Evolutionary conservation across 768 basidiomycete genomes (phyloP).

Genomic region (Termitomyces eurrhizus): DNA sequence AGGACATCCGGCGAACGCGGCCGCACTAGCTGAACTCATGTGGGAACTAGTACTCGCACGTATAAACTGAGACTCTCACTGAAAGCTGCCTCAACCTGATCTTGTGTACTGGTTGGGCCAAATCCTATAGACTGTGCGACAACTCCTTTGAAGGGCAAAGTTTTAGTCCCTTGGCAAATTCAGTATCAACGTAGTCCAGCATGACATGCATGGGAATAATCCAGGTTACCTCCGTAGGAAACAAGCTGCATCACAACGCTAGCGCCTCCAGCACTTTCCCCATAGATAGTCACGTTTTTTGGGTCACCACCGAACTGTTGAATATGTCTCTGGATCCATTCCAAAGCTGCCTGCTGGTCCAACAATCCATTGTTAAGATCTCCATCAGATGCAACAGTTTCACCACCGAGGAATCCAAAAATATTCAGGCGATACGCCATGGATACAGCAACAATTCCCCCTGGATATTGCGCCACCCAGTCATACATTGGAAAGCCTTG

Average conservation of each 20-base stretch:
- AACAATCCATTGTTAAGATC: slow-evolving; percentile 35
- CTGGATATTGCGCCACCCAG: slow-evolving; percentile 39
- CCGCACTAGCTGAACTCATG: not conserved
- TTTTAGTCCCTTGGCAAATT: slow-evolving; percentile 14
- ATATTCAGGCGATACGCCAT: slow-evolving; percentile 28
- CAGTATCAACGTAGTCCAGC: not conserved
- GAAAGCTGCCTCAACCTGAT: slow-evolving; percentile 26
- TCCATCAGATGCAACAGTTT: slow-evolving; percentile 30
- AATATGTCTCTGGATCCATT: slow-evolving; percentile 39
- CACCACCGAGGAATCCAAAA: slow-evolving; percentile 26
- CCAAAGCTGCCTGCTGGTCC: slow-evolving; percentile 36
- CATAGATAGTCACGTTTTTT: slow-evolving; percentile 28
- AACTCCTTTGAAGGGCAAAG: slow-evolving; percentile 34
- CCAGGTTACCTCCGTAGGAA: slow-evolving; percentile 33
- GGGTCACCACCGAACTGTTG: slow-evolving; percentile 30
- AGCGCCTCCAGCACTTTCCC: slow-evolving; percentile 41
- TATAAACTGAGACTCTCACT: slow-evolving; percentile 20
- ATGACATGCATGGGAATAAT: slow-evolving; percentile 19
- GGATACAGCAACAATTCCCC: slow-evolving; percentile 29
- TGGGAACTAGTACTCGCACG: not conserved
- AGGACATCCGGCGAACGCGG: not conserved
- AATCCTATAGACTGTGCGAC: slow-evolving; percentile 42
- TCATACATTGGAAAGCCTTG: slow-evolving; percentile 46
- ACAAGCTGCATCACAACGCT: slow-evolving; percentile 41
- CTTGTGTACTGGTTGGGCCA: slow-evolving; percentile 29